Conservation (phyloP, 495 filamentous ascomycete genomes). For the Neurospora sp. region DNA sequence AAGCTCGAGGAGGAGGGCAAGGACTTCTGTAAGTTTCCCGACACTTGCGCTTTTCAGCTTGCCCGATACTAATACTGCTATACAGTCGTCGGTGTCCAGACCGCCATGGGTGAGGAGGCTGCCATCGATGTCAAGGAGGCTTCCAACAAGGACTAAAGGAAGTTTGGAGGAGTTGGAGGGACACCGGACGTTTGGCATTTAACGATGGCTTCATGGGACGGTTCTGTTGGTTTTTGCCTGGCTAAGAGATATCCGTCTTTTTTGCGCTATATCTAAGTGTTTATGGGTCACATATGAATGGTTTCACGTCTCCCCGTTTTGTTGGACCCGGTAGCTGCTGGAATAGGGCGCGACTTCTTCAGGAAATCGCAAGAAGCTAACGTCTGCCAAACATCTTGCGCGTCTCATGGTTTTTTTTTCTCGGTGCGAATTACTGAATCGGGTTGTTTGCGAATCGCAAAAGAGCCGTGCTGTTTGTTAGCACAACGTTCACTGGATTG, state of each 20-base stretch:
- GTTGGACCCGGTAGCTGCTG: conserved; percentile 3
- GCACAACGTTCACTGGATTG: not conserved
- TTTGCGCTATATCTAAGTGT: conserved; percentile 17
- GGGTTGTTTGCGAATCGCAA: not conserved
- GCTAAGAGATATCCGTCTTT: conserved; percentile 16
- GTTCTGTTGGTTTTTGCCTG: conserved; percentile 9
- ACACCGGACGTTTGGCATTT: conserved; percentile 5
- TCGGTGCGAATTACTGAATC: not conserved
- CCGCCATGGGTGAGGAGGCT: conserved; percentile 90
- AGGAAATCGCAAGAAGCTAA: conserved; percentile 18
- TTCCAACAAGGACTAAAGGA: conserved; percentile 25
- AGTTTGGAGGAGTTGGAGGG: conserved; percentile 6
- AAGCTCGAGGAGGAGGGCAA: conserved; percentile 58
- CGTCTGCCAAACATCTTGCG: conserved; percentile 13
- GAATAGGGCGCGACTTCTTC: conserved; percentile 8
- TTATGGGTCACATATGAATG: not conserved
- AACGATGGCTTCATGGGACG: conserved; percentile 6
- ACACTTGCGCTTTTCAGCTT: not conserved
- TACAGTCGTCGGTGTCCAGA: conserved; percentile 78
- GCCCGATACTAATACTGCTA: conserved; percentile 13
- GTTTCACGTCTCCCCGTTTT: not conserved
- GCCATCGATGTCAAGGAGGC: conserved; percentile 93
- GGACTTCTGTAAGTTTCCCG: conserved; percentile 63
- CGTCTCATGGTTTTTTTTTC: not conserved
- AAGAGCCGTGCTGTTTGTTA: not conserved